phyloP scores from a whole-genome alignment of 768 basidiomycete genomes.

The Mycena maculata region DNA sequence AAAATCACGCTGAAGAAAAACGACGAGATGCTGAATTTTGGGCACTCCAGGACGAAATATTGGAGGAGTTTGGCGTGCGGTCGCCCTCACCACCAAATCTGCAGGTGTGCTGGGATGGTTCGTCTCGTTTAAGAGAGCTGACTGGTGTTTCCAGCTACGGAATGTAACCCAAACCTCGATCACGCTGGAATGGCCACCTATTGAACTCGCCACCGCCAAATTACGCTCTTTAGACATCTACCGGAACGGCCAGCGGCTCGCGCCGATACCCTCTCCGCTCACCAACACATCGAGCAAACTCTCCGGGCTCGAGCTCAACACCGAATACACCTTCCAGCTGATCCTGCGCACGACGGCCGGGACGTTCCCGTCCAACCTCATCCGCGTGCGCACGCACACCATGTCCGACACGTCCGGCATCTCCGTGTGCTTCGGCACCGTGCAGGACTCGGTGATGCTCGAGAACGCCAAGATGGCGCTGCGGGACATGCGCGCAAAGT shows the following conservation, averaged over 20 bases:
- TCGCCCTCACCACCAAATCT: slow-evolving; percentile 81
- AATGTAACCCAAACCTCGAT: slow-evolving; percentile 98
- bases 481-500: slow-evolving; percentile 87
- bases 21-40: slow-evolving; percentile 86
- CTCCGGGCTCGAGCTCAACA: slow-evolving; percentile 82
- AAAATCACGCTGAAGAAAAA: slow-evolving; percentile 87
- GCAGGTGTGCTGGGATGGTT: slow-evolving; percentile 58
- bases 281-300: slow-evolving; percentile 91
- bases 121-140: not conserved
- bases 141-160: slow-evolving; percentile 66
- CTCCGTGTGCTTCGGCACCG: slow-evolving; percentile 92
- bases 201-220: slow-evolving; percentile 87
- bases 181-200: slow-evolving; percentile 92
- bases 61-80: slow-evolving; percentile 74
- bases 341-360: slow-evolving; percentile 94
- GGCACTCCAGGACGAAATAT: slow-evolving; percentile 84
- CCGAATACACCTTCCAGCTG: slow-evolving; percentile 95
- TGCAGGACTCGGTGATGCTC: slow-evolving; percentile 79
- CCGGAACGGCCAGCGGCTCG: slow-evolving; percentile 89
- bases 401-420: slow-evolving; percentile 97
- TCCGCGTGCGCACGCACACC: slow-evolving; percentile 90
- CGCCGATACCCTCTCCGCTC: slow-evolving; percentile 83
- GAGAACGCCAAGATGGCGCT: slow-evolving; percentile 87
- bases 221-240: slow-evolving; percentile 93
- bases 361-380: slow-evolving; percentile 85